phyloP scores from a whole-genome alignment of 1,139 yeast species.

The Debaryomycetaceae sp. region DNA sequence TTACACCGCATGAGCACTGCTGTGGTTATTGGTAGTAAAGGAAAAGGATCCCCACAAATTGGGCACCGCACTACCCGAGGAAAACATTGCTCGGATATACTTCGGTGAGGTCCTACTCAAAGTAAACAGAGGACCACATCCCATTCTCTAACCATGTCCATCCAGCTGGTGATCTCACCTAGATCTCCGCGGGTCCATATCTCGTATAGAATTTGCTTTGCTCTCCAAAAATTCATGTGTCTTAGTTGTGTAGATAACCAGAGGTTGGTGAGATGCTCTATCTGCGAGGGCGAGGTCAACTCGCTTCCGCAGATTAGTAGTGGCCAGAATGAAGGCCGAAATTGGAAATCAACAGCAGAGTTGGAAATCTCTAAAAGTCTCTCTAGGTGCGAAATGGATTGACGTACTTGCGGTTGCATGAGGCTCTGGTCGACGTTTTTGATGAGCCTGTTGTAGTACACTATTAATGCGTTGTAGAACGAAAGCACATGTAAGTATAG shows the following conservation, averaged over 20 bases:
- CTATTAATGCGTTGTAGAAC: constrained; percentile 42
- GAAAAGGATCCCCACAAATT: background rate
- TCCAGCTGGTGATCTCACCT: constrained; percentile 46
- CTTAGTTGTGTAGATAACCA: constrained; percentile 26
- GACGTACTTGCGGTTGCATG: background rate
- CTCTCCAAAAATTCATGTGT: constrained; percentile 47
- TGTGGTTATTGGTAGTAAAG: background rate
- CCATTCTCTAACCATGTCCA: constrained; percentile 57
- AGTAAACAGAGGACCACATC: constrained; percentile 41
- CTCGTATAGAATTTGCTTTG: constrained; percentile 51
- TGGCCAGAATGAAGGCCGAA: constrained; percentile 47
- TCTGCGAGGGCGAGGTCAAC: constrained; percentile 8
- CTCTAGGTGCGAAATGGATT: background rate
- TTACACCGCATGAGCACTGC: background rate
- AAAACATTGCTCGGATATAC: background rate
- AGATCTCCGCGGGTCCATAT: constrained; percentile 46
- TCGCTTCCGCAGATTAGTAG: constrained; percentile 49
- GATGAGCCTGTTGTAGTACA: constrained; percentile 45
- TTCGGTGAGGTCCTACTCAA: no score
- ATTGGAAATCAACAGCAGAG: constrained; percentile 3
- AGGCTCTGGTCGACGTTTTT: constrained; percentile 20
- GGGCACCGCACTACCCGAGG: background rate
- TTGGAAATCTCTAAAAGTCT: background rate
- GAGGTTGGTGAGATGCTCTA: constrained; percentile 24
- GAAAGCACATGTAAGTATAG: constrained; percentile 34